Evolutionary conservation across 768 basidiomycete species (phyloP).

Genomic region (Melanogaster broomeanus): DNA sequence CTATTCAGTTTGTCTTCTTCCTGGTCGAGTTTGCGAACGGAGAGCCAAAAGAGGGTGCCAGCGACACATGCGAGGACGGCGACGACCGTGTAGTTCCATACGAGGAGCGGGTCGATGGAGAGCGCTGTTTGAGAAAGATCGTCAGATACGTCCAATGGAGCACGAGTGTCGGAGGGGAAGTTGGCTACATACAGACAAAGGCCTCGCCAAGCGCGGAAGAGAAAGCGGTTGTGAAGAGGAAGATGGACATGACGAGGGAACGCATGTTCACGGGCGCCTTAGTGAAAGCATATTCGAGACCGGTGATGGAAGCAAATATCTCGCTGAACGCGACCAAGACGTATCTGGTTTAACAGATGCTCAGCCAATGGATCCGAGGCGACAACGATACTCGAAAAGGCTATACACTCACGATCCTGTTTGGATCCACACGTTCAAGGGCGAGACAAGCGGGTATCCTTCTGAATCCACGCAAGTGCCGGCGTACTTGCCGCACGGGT

Average conservation of each 20-base stretch:
- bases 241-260: constrained; percentile 77
- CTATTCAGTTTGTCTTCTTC: constrained; percentile 67
- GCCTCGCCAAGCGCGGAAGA: constrained; percentile 68
- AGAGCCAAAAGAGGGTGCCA: constrained; percentile 55
- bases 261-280: constrained; percentile 91
- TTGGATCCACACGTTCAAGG: constrained; percentile 80
- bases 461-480: constrained; percentile 48
- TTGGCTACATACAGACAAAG: constrained; percentile 57
- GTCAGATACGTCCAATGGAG: constrained; percentile 8
- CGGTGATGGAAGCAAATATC: constrained; percentile 81
- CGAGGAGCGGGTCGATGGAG: constrained; percentile 68
- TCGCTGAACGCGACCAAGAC: constrained; percentile 66
- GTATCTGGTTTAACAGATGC: constrained; percentile 41
- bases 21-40: constrained; percentile 56
- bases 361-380: constrained; percentile 1
- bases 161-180: too few relatives aligned
- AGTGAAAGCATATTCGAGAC: constrained; percentile 86
- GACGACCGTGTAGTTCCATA: constrained; percentile 74
- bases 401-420: constrained; percentile 55
- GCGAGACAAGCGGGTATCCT: constrained; percentile 58
- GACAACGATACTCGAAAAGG: not conserved
- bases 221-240: constrained; percentile 60
- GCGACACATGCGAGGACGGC: constrained; percentile 52
- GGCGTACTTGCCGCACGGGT: constrained; percentile 50
- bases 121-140: constrained; percentile 41